Evolutionary conservation across 192 early-diverging fungal species (phyloP), one percentile per base, ranked within the genome.

Genomic region (Coemansia sp.): DNA sequence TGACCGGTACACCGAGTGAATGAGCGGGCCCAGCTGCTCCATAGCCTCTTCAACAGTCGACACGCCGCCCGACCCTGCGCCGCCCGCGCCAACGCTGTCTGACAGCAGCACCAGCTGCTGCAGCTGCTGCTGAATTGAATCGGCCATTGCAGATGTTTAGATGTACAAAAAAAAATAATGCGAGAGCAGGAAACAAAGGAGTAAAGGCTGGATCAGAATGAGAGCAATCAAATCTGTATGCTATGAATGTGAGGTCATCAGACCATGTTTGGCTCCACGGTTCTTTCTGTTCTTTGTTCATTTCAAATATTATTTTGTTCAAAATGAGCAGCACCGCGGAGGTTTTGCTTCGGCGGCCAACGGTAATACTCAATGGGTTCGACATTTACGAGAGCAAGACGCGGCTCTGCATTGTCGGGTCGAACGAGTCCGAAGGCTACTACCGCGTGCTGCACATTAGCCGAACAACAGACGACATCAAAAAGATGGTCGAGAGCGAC

Each of bases 391-490:
- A 97, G 58, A 97, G 89, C 54, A 86, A 87, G 71, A 87, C 91
- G 27, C 77, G 91, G 30, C 91, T 88, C 52, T 94, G 83, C 56
- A 81, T 97, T 18, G 84, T 98, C 8, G 96, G 93, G 11, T 91
- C 89, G 3, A 89, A 91, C 68, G 85, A 87, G 49, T 81, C 84
- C 12, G 88, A 91, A 42, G 85, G 84, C 31, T 73, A 80, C 23
- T 96, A 88, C 67, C 75, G 91, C 3, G 87, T 97, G 9, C 81
- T 97, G 33, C 95, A 93, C 62, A 91, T 98, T 48, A 91, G 94
- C 76, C 86, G 94, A 28, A 91, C 90, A 0, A 77, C 83, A 3
- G 67, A 64, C 18, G 82, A 74, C 14, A 76, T 76, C 23, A 83
- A 93, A 1, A 74, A 74, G 10, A 87, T 97, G 42, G 88, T 88